Base-by-base conservation (phyloP, 2,329 filamentous ascomycete genomes). In the Aspergillus brunneoviolaceus region DNA sequence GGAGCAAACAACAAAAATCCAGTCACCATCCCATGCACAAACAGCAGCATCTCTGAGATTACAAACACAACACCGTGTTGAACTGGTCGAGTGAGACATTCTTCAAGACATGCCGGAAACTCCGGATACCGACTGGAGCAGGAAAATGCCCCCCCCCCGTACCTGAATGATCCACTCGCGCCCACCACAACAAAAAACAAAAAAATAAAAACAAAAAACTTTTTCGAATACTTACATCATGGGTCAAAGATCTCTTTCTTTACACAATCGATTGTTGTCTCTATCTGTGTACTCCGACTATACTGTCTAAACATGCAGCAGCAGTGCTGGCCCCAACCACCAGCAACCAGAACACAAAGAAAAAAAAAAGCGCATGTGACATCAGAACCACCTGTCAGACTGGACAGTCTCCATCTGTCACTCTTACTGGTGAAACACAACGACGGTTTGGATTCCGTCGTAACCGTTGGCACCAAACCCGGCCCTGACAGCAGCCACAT, bases 361-460 rank as follows among this genome's bases (percentile, higher is more conserved):
- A 49, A 19, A 16, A 21, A 29, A 29, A 9, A 29, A 27, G 27
- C 27, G 7, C 7, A 25, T 21, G 33, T 55, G 53, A 55, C 53
- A 55, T 55, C 45, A 55, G 42, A 49, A 55, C 52, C 42, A 55
- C 42, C 53, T 55, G 53, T 55, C 53, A 55, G 29, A 35, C 45
- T 45, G 19, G 39, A 21, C 39, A 45, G 39, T 29, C 39, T 55
- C 53, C 45, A 55, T 55, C 45, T 55, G 53, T 55, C 53, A 55
- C 11, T 3, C 16, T 19, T 29, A 16, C 31, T 55, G 53, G 53
- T 55, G 53, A 55, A 55, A 55, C 53, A 49, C 53, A 55, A 49
- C 19, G 39, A 47, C 53, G 33, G 53, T 55, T 49, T 49, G 53
- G 42, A 55, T 7, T 42, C 48, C 53, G 42, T 29, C 33, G 33